Evolutionary conservation across 257 asterid genomes (phyloP), one percentile per base, ranked within the genome.

Genomic region (Capsicum pubescens): DNA sequence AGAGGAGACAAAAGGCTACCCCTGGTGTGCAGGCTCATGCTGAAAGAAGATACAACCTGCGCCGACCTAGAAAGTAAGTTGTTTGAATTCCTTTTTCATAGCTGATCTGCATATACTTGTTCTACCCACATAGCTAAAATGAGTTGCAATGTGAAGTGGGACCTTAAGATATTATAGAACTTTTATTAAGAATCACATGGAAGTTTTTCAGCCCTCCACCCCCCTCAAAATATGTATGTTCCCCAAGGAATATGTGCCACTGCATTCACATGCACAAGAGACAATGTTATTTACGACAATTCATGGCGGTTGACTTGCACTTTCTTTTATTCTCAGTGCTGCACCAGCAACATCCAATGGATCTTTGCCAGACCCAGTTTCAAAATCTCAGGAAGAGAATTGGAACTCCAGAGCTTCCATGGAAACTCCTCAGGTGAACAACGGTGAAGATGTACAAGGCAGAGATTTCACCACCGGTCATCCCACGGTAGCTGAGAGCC

Each of bases 31-130:
- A 87, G 85, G 84, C 68, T 84, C 66, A 84, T 85, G 93, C 85
- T 74, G 97, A 91, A 89, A 93, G 88, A 66, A 93, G 98, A 55
- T 96, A 96, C 93, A 94, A 96, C 89, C 97, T 96, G 87, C 97
- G 99, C 60, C 91, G 85, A 61, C 84, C 90, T 72, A 93, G 87
- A 89, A 92, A 83, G 99, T 94, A 87, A 87, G 91, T 82, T 76
- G 9, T 79, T 72, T 50, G 80, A 84, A 42, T 84, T 48, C 58
- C 80, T 79, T 79, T 21, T 44, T 46, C 32, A 78, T 44, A 17
- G 70, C 4, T 74, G 42, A 72, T 70, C 26, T 16, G 11, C 58
- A 63, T 80, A 80, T 44, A 44, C 72, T 48, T 46, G 59, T 48
- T 50, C 60, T 19, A 52, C 81, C 19, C 19, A 8, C 21, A 12